phyloP scores from a whole-genome alignment of 805 yeast genomes.

The Ogataea paradorogensis region DNA sequence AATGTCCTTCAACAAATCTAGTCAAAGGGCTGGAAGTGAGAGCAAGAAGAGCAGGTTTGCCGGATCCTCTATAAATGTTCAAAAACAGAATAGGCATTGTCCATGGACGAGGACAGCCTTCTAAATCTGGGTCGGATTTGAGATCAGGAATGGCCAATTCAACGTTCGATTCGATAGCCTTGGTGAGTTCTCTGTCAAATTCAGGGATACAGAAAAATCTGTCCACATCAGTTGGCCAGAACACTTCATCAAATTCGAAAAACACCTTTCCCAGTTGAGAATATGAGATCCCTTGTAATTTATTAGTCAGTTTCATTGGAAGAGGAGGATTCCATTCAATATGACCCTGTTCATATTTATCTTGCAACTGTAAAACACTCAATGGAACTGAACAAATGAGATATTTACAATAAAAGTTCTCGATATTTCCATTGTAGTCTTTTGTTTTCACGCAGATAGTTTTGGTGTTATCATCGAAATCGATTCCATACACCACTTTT shows the following conservation, averaged over 20 bases:
- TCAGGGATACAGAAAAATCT: slow-evolving; percentile 32
- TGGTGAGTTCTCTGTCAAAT: slow-evolving; percentile 25
- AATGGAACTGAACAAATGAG: slow-evolving; percentile 50
- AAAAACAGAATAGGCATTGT: slow-evolving; percentile 30
- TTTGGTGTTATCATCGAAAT: slow-evolving; percentile 19
- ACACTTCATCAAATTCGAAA: slow-evolving; percentile 43
- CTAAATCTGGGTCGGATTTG: slow-evolving; percentile 10
- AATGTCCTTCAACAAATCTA: slow-evolving; percentile 41
- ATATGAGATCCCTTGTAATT: slow-evolving; percentile 33
- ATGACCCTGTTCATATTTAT: slow-evolving; percentile 24
- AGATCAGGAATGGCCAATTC: slow-evolving; percentile 1
- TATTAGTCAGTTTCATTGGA: slow-evolving; percentile 31
- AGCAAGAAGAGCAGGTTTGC: slow-evolving; percentile 41
- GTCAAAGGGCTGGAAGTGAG: slow-evolving; percentile 51
- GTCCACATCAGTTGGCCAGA: slow-evolving; percentile 42
- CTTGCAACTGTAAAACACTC: slow-evolving; percentile 41
- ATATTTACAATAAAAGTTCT: slow-evolving; percentile 34
- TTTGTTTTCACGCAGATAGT: slow-evolving; percentile 22
- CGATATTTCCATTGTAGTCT: slow-evolving; percentile 8
- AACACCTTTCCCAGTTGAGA: slow-evolving; percentile 48
- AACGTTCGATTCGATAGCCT: slow-evolving; percentile 9
- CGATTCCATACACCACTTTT: slow-evolving; percentile 26
- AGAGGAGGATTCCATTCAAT: slow-evolving; percentile 35
- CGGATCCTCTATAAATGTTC: slow-evolving; percentile 29
- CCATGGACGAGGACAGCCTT: slow-evolving; percentile 24